These are phyloP conservation scores for Arxiozyma slooffiae DNA, from an alignment of 1,139 yeast genomes.

Conservation along the genomic window DNA sequence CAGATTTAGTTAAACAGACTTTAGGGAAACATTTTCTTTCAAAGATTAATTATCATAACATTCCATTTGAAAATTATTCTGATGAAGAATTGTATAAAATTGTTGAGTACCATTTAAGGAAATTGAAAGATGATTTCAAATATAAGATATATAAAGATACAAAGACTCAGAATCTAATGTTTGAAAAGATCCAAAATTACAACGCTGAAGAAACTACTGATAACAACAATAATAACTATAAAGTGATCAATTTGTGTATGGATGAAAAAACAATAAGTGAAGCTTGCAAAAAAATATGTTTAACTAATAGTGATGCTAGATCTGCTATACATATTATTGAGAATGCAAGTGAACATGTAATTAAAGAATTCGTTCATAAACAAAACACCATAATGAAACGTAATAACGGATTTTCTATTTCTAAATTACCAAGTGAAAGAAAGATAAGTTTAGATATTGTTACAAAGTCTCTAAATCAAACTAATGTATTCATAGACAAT, in stretches of 20 bases:
- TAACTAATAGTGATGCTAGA: slow-evolving; percentile 2
- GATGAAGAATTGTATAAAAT: slow-evolving; percentile 55
- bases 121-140: slow-evolving; percentile 36
- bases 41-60: background rate
- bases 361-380: background rate
- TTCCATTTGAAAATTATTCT: slow-evolving; percentile 4
- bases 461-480: background rate
- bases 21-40: slow-evolving; percentile 49
- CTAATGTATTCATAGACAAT: background rate
- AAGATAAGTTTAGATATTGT: background rate
- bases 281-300: slow-evolving; percentile 1
- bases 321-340: slow-evolving; percentile 3
- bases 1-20: slow-evolving; percentile 81
- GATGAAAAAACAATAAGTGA: background rate
- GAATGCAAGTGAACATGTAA: background rate
- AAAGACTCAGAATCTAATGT: background rate
- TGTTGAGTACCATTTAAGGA: slow-evolving; percentile 74
- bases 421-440: background rate
- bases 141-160: slow-evolving; percentile 1
- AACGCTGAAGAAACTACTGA: background rate
- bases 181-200: background rate
- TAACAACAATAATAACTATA: background rate
- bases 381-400: background rate
- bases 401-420: background rate
- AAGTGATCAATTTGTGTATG: background rate